Conservation (phyloP, 192 early-diverging fungal species). For the Coemansia sp. region DNA sequence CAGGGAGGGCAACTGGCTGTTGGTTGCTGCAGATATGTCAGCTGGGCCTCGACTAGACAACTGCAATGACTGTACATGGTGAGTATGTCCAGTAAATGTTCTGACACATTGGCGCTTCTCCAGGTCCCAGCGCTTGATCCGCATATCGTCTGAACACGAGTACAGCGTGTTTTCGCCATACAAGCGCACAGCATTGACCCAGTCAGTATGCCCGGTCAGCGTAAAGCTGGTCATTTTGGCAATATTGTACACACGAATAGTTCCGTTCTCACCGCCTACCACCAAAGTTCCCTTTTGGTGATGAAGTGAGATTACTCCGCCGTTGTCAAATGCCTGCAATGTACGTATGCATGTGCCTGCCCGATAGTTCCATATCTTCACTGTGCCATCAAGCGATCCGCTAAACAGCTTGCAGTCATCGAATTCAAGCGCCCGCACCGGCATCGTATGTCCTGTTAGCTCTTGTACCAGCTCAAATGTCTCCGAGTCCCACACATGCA, state of each 20-base stretch:
- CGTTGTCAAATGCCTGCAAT: constrained; percentile 55
- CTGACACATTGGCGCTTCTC: constrained; percentile 65
- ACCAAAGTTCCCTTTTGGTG: constrained; percentile 75
- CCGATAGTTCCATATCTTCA: constrained; percentile 91
- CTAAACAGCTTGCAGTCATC: constrained; percentile 92
- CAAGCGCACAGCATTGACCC: constrained; percentile 89
- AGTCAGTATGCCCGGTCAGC: constrained; percentile 81
- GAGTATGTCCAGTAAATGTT: constrained; percentile 67
- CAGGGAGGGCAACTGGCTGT: neutral
- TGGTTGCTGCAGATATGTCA: neutral
- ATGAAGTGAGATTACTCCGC: constrained; percentile 82
- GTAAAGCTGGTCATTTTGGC: constrained; percentile 57
- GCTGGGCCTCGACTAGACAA: constrained; percentile 28
- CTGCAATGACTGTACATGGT: constrained; percentile 68
- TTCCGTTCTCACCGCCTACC: constrained; percentile 79
- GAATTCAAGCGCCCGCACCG: constrained; percentile 87
- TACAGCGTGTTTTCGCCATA: constrained; percentile 64
- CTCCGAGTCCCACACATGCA: constrained; percentile 86
- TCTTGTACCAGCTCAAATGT: constrained; percentile 75
- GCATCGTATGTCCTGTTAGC: constrained; percentile 80
- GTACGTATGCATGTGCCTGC: constrained; percentile 84
- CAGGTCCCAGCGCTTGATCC: constrained; percentile 83
- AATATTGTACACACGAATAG: constrained; percentile 85
- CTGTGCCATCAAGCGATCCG: constrained; percentile 87
- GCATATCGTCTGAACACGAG: constrained; percentile 87